Percentiles rank a stretch among this genome's conserved stretches.
These are phyloP conservation scores for Epichloe elymi DNA, from an alignment of 2,329 filamentous ascomycete species.

Conservation along the genomic window DNA sequence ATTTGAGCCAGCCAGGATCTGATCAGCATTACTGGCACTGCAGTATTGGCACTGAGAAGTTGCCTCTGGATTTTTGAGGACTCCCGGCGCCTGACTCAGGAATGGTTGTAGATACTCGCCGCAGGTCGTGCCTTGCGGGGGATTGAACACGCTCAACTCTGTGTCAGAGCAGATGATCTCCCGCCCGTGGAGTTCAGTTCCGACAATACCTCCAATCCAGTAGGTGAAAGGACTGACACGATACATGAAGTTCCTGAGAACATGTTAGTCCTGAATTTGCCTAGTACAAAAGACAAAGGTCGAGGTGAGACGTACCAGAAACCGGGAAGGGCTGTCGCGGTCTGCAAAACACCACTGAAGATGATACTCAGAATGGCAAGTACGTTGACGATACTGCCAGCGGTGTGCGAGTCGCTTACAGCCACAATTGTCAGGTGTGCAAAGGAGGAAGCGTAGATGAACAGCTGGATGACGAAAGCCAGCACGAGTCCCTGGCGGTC, in stretches of 20 bases:
- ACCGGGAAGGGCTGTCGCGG: constrained; percentile 43
- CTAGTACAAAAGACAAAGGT: neutral
- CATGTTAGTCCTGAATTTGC: neutral
- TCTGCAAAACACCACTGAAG: constrained; percentile 53
- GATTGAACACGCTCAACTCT: constrained; percentile 53
- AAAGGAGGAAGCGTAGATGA: constrained; percentile 61
- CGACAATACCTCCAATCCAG: constrained; percentile 53
- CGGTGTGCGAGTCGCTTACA: constrained; percentile 55
- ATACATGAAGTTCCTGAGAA: constrained; percentile 54
- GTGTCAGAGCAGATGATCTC: constrained; percentile 34
- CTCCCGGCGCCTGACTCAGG: constrained; percentile 35
- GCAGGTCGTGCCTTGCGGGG: constrained; percentile 53
- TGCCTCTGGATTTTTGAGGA: constrained; percentile 47
- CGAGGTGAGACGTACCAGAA: constrained; percentile 37
- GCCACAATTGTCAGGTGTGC: constrained; percentile 62
- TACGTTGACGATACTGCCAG: constrained; percentile 48
- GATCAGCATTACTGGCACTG: constrained; percentile 45
- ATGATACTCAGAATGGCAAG: constrained; percentile 44
- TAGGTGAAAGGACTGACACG: constrained; percentile 55
- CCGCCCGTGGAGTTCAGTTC: constrained; percentile 48
- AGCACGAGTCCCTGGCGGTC: constrained; percentile 52
- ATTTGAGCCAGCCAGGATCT: constrained; percentile 36
- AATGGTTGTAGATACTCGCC: constrained; percentile 47
- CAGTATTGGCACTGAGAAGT: constrained; percentile 53
- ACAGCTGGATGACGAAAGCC: constrained; percentile 49